Conservation (phyloP, 225 moss, liverwort and hornwort genomes). For the Polytrichum formosum region DNA sequence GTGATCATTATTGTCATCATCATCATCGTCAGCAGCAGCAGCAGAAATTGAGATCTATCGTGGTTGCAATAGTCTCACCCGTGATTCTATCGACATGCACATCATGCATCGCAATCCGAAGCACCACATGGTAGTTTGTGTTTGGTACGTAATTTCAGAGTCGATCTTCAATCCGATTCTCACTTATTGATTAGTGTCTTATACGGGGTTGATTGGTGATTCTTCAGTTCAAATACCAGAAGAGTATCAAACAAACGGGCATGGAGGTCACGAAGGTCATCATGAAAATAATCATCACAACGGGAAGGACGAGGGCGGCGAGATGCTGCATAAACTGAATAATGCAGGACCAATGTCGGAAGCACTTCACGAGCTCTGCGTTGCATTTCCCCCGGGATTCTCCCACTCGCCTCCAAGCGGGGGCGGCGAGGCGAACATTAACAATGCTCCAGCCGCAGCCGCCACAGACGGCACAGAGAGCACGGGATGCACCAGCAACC, state of each 20-base stretch:
- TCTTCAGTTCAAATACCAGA: slow-evolving; percentile 32
- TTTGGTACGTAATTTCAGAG: not conserved
- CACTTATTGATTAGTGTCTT: not conserved
- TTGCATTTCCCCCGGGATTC: slow-evolving; percentile 41
- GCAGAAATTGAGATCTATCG: too few relatives aligned
- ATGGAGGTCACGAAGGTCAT: slow-evolving; percentile 31
- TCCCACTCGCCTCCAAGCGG: slow-evolving; percentile 20
- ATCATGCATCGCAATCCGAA: not conserved
- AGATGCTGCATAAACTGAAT: not conserved
- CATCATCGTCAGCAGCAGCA: too few relatives aligned
- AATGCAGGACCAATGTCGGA: not conserved
- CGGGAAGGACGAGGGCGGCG: not conserved
- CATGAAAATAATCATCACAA: slow-evolving; percentile 27
- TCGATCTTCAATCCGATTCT: not conserved
- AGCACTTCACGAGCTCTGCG: slow-evolving; percentile 27
- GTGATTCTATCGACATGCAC: too few relatives aligned
- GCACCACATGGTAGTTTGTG: not conserved
- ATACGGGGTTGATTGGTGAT: not conserved
- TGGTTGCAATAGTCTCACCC: too few relatives aligned
- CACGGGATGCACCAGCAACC: slow-evolving; percentile 12
- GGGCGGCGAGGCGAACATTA: slow-evolving; percentile 14
- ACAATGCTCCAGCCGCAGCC: slow-evolving; percentile 13
- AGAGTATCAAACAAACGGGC: slow-evolving; percentile 35
- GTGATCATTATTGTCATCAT: too few relatives aligned
- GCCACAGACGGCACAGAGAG: not conserved